Evolutionary conservation across 441 rosid genomes (phyloP), one percentile per base, ranked within the genome.

Genomic region (Eutrema salsugineum): DNA sequence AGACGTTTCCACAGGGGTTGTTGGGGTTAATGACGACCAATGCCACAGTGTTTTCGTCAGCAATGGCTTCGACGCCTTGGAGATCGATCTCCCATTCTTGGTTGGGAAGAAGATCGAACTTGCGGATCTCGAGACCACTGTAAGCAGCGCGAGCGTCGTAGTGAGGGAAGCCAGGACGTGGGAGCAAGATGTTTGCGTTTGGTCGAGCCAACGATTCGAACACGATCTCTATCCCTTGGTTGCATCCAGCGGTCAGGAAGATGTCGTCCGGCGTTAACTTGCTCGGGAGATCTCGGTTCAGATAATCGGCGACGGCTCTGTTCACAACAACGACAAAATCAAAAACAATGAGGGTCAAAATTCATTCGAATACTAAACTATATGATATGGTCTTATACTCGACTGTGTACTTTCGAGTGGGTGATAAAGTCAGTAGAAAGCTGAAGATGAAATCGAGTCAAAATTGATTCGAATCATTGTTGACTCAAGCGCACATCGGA

Each of bases 281-380:
- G 79, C 79, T 66, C 17, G 87, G 85, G 22, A 85, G 84, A 16
- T 80, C 84, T 46, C 66, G 74, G 62, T 75, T 83, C 42, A 87
- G 83, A 46, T 82, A 79, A 28, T 82, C 89, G 1, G 87, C 89
- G 16, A 85, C 66, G 5, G 89, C 89, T 78, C 91, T 85, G 80
- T 70, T 33, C 48, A 63, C 8, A 35, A 30, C 30, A 32, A 39
- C 4, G 24, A 42, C 2, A 48, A 33, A 24, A 35, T 47, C 30
- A 53, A 55, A 22, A 11, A 20, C n/a, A 59, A 20, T 22, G 62
- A 20, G 55, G 60, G 30, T 48, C 19, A 35, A 35, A n/a, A n/a
- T n/a, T n/a, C n/a, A n/a, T n/a, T n/a, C 32, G 16, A 30, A 28
- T 0, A 8, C 2, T 46, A 22, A 54, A 76, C 6, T 38, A 20